Evolutionary conservation across 768 basidiomycete genomes (phyloP).

Genomic region (Macrocybe gigantea): DNA sequence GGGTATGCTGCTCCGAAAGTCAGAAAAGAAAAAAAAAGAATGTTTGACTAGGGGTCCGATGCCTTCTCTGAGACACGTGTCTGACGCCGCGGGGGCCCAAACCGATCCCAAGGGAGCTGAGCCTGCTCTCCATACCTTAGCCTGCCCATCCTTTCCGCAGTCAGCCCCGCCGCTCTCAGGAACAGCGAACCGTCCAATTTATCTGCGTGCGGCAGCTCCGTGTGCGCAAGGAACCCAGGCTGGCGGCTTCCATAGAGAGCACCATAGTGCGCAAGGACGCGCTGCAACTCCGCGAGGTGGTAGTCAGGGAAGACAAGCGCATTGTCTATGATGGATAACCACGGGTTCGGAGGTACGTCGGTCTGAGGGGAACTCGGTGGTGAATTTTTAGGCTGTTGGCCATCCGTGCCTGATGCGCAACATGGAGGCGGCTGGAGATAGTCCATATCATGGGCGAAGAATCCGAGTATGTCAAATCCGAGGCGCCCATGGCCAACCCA

Average conservation of each 20-base stretch:
- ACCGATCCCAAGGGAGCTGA: neutral
- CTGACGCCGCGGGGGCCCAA: neutral
- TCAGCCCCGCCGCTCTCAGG: neutral
- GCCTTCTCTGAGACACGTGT: too few species aligned
- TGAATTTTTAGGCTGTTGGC: neutral
- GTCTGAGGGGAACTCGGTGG: neutral
- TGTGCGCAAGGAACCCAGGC: neutral
- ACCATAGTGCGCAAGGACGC: slow-evolving; percentile 44
- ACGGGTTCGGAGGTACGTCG: slow-evolving; percentile 22
- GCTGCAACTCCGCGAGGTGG: slow-evolving; percentile 41
- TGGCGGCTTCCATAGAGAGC: neutral
- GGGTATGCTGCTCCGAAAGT: too few species aligned
- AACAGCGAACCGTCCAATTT: neutral
- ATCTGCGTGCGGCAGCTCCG: neutral
- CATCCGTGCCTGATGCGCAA: neutral
- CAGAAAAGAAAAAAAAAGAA: too few species aligned
- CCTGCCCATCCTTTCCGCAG: neutral
- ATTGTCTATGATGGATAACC: slow-evolving; percentile 33
- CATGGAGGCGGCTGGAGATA: neutral
- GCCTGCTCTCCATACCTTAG: too few species aligned
- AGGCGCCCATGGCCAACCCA: slow-evolving; percentile 58
- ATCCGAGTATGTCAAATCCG: slow-evolving; percentile 31
- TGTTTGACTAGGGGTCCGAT: too few species aligned
- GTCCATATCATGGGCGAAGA: neutral
- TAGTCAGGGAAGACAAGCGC: slow-evolving; percentile 30